Evolutionary conservation across 73 alveolate genomes (phyloP).

Genomic region (Paramecium primaurelia): DNA sequence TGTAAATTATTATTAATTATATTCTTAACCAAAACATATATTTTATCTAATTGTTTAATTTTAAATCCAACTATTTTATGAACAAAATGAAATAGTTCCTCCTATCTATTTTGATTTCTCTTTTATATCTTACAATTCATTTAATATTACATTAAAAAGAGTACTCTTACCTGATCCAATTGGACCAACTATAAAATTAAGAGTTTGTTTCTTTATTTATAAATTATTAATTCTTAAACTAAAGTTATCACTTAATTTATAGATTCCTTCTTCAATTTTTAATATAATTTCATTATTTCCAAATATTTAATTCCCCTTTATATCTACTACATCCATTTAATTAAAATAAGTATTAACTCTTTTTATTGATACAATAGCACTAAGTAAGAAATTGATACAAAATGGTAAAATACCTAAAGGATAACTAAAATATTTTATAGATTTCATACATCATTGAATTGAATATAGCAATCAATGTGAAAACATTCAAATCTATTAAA

Average conservation of each 20-base stretch:
- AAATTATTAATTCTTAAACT: not conserved
- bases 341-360: not conserved
- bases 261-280: not conserved
- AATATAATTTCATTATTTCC: not conserved
- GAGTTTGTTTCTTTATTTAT: not conserved
- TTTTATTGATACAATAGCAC: not conserved
- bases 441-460: not conserved
- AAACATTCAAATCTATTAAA: conserved; percentile 35
- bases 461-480: conserved; percentile 46
- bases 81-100: conserved; percentile 64
- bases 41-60: conserved; percentile 71
- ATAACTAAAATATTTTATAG: not conserved
- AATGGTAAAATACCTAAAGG: conserved; percentile 60
- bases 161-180: conserved; percentile 22
- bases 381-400: not conserved
- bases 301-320: not conserved
- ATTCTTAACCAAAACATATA: conserved; percentile 64
- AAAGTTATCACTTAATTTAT: not conserved
- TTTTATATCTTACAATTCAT: not conserved
- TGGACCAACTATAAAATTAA: not conserved
- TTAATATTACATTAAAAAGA: not conserved
- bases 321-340: not conserved
- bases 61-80: conserved; percentile 72
- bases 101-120: not conserved
- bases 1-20: conserved; percentile 60